phyloP scores from a whole-genome alignment of 2,329 filamentous ascomycete species.

The Cadophora luteo-olivacea region DNA sequence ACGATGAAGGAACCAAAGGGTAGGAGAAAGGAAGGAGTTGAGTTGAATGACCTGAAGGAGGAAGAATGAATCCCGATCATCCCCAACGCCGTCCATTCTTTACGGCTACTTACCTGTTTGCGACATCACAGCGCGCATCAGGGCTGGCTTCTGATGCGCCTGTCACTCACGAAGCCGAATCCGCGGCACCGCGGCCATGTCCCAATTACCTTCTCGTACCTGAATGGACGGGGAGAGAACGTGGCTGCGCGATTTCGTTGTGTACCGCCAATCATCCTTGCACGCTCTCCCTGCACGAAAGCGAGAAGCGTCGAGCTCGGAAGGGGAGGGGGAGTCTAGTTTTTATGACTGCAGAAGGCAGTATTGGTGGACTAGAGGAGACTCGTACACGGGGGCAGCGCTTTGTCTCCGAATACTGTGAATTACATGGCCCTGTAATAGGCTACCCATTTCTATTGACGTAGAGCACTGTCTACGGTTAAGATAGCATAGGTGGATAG shows the following conservation, averaged over 20 bases:
- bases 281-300: conserved; percentile 27
- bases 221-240: neutral
- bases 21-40: conserved; percentile 14
- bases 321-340: conserved; percentile 26
- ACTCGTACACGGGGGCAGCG: conserved; percentile 31
- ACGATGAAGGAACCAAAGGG: conserved; percentile 37
- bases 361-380: conserved; percentile 22
- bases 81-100: conserved; percentile 37
- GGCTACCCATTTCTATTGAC: conserved; percentile 22
- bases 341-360: conserved; percentile 28
- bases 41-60: conserved; percentile 23
- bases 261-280: conserved; percentile 31
- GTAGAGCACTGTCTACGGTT: conserved; percentile 21
- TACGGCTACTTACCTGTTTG: conserved; percentile 39
- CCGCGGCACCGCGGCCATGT: conserved; percentile 36
- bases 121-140: conserved; percentile 34
- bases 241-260: conserved; percentile 36
- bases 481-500: conserved; percentile 23
- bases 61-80: conserved; percentile 26
- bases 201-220: conserved; percentile 6
- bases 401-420: conserved; percentile 10
- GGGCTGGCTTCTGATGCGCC: conserved; percentile 35
- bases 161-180: conserved; percentile 40
- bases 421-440: conserved; percentile 22
- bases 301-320: conserved; percentile 19